Evolutionary conservation across 2,329 filamentous ascomycete species (phyloP).

Genomic region (Calycina marina): DNA sequence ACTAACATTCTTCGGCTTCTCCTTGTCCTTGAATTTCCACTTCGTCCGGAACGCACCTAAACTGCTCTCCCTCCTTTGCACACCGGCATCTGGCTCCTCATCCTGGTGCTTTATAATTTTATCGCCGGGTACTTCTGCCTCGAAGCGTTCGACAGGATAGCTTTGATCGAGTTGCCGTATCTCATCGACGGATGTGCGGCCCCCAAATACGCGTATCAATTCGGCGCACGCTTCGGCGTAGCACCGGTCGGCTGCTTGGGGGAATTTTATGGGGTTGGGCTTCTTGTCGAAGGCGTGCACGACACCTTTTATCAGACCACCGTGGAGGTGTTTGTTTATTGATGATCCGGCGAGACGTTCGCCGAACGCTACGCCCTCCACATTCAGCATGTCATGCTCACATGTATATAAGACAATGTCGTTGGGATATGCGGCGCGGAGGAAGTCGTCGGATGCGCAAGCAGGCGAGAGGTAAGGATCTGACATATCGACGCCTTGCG

Average conservation of each 20-base stretch:
- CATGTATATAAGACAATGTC: slow-evolving; percentile 45
- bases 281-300: slow-evolving; percentile 54
- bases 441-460: slow-evolving; percentile 36
- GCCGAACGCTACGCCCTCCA: slow-evolving; percentile 45
- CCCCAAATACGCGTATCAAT: slow-evolving; percentile 17
- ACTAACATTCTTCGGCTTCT: too few relatives aligned
- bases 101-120: neutral
- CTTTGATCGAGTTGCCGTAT: slow-evolving; percentile 14
- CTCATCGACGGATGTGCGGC: slow-evolving; percentile 12
- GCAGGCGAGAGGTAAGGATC: slow-evolving; percentile 44
- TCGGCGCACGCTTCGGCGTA: slow-evolving; percentile 21
- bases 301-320: slow-evolving; percentile 42
- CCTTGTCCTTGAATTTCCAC: neutral
- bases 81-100: neutral
- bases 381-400: slow-evolving; percentile 50
- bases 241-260: slow-evolving; percentile 17
- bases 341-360: slow-evolving; percentile 34
- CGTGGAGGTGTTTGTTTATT: slow-evolving; percentile 40
- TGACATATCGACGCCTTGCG: slow-evolving; percentile 26
- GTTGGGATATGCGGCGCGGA: slow-evolving; percentile 32
- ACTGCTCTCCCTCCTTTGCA: neutral
- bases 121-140: slow-evolving; percentile 7
- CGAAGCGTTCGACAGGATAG: slow-evolving; percentile 17
- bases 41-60: neutral
- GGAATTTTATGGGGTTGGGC: slow-evolving; percentile 39